Base-by-base conservation (phyloP, 2,329 filamentous ascomycete species). In the Diaporthe sp. region DNA sequence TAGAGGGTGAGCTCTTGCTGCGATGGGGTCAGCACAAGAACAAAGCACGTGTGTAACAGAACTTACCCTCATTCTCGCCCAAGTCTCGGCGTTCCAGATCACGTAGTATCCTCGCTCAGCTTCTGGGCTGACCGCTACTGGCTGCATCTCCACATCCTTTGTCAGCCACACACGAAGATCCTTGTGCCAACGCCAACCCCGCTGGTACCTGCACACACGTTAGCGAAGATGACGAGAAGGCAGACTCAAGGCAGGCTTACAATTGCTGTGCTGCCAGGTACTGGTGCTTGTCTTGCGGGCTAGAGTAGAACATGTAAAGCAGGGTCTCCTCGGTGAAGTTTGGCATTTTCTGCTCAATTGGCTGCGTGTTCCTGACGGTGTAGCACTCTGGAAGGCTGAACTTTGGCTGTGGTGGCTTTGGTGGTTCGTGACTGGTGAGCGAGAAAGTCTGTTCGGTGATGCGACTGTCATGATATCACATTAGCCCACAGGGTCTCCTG, bases 241-340 rank as follows among this genome's bases (percentile, higher is more conserved):
- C 9, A 9, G 13, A 46, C 22, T 7, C 0, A 37, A 65, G 19
- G 7, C 34, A 12, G 46, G 78, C 90, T 83, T 84, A 93, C 91
- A 93, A 85, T 81, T 93, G 91, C 55, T 88, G 85, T 0, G 92
- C 91, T 3, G 92, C 92, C 83, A 92, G 84, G 65, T 91, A 88
- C 80, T 93, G 92, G 81, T 92, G 91, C 49, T 89, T 80, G 79
- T 93, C 91, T 59, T 88, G 86, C 10, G 92, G 90, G 76, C 90
- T 92, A 82, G 89, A 92, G 82, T 93, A 93, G 80, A 93, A 93
- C 78, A 93, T 93, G 88, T 90, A 92, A 82, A 93, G 91, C 65
- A 93, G 83, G 0, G 92, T 92, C 82, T 93, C 92, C 77, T 93
- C 92, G 78, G 92, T 93, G 82, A 93, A 93, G 77, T 89, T 92